These are phyloP conservation scores for Zymoseptoria brevis DNA, from an alignment of 2,329 filamentous ascomycete genomes.

Conservation along the genomic window DNA sequence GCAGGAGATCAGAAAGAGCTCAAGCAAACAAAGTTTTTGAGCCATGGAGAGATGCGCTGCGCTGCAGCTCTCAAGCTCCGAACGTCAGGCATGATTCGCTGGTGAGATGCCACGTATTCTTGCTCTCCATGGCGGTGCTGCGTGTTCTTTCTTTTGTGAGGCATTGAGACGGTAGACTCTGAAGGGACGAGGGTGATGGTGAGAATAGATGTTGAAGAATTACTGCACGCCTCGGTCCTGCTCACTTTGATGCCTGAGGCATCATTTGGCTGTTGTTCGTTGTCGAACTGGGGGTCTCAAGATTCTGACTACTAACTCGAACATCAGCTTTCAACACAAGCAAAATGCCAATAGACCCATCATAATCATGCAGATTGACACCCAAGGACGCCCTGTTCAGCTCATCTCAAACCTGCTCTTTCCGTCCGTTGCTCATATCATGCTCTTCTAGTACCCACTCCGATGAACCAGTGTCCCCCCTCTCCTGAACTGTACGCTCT, in stretches of 20 bases:
- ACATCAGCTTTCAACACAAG: too few species aligned
- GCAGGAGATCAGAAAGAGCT: not conserved
- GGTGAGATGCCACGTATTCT: not conserved
- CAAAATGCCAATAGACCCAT: too few species aligned
- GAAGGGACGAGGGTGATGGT: not conserved
- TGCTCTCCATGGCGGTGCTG: not conserved
- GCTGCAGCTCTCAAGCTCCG: not conserved
- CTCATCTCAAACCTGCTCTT: too few species aligned
- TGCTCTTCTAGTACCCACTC: conserved; percentile 42
- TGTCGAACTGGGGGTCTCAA: too few species aligned
- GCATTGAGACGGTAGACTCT: not conserved
- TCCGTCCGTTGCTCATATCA: not conserved
- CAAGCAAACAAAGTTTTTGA: not conserved
- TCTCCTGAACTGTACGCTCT: conserved; percentile 75
- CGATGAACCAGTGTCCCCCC: conserved; percentile 68
- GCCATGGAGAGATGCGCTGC: not conserved
- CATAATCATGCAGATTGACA: too few species aligned
- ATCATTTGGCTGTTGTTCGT: too few species aligned
- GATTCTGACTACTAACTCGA: too few species aligned
- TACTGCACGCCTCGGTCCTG: too few species aligned
- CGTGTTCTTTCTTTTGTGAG: not conserved
- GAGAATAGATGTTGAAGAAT: too few species aligned
- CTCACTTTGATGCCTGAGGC: too few species aligned
- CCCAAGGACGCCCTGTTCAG: too few species aligned
- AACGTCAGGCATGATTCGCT: not conserved